Evolutionary conservation across 768 basidiomycete genomes (phyloP), one percentile per base, ranked within the genome.

Genomic region (Agaricus subrufescens): DNA sequence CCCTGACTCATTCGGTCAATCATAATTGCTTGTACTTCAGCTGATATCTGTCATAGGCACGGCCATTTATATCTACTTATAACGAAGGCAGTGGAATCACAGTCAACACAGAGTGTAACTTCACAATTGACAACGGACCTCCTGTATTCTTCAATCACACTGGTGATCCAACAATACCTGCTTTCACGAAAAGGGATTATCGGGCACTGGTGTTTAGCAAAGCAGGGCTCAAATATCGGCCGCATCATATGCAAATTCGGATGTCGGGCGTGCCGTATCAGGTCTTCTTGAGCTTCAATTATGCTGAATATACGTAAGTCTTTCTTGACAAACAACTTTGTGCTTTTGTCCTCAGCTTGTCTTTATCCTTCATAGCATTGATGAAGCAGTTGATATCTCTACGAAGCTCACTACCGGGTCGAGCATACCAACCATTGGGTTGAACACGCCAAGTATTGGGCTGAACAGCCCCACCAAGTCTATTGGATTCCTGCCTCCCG

Each of bases 21-120:
- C 23, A n/a, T 29, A 26, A 23, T 34, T 29, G 42, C 25, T 30
- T 5, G 40, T 31, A 34, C 30, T 9, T 10, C 19, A 49, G 23
- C 34, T 37, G 31, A 49, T 44, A 14, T 43, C 15, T 34, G 42
- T 31, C 29, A 46, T 23, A 76, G 74, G 74, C 15, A 70, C 67
- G 25, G 72, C 72, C 1, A 66, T 75, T 10, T 73, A 73, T 52
- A 68, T 74, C 23, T 75, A 65, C 52, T 73, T 73, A 75, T 55
- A 60, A 62, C 47, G 59, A 56, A n/a, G 69, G 65, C 14, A 47
- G 59, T 5, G 57, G 55, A 1, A 52, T 61, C 26, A 61, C 64
- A 3, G 60, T 63, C 10, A 51, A 53, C 15, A 69, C 67, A 10
- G 59, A 63, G 7, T 58, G 60, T 53, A 65, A 65, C 38, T 69